These are phyloP conservation scores for Podospora pseudoanserina DNA, from an alignment of 495 filamentous ascomycete species.

Conservation along the genomic window DNA sequence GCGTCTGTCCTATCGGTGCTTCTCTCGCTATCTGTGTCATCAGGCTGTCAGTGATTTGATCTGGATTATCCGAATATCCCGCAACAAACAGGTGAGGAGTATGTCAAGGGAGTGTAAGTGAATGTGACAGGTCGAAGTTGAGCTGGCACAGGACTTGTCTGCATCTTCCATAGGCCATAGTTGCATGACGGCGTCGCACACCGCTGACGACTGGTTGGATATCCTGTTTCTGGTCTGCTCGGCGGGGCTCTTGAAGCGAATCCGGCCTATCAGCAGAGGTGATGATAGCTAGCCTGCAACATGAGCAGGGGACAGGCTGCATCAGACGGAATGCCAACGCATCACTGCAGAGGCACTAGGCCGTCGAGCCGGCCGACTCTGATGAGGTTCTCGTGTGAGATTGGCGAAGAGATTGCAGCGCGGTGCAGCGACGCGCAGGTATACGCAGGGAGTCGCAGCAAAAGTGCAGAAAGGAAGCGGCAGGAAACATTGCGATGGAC, in stretches of 20 bases:
- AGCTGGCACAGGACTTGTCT: slow-evolving; percentile 9
- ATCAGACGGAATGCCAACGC: not conserved
- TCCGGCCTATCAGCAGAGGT: not conserved
- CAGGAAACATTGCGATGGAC: slow-evolving; percentile 17
- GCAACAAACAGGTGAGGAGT: not conserved
- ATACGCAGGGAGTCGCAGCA: not conserved
- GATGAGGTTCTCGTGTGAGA: not conserved
- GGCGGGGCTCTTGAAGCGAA: not conserved
- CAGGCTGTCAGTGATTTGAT: not conserved
- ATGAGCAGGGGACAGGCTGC: not conserved
- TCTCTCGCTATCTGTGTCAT: not conserved
- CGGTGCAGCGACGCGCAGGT: slow-evolving; percentile 8
- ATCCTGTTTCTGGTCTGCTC: not conserved
- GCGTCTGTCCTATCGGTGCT: not conserved
- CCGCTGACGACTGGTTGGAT: not conserved
- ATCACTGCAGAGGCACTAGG: not conserved
- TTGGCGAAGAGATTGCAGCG: slow-evolving; percentile 4
- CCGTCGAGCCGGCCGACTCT: not conserved
- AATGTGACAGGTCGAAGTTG: slow-evolving; percentile 33
- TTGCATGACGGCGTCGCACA: not conserved
- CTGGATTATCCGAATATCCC: not conserved
- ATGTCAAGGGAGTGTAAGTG: not conserved
- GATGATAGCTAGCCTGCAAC: not conserved
- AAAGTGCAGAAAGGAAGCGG: slow-evolving; percentile 25
- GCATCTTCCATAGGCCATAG: not conserved